A percentile compares a stretch with the other conserved stretches of the same genome.
These are phyloP conservation scores for Auricularia sp. DNA, from an alignment of 768 basidiomycete species.

Conservation along the genomic window DNA sequence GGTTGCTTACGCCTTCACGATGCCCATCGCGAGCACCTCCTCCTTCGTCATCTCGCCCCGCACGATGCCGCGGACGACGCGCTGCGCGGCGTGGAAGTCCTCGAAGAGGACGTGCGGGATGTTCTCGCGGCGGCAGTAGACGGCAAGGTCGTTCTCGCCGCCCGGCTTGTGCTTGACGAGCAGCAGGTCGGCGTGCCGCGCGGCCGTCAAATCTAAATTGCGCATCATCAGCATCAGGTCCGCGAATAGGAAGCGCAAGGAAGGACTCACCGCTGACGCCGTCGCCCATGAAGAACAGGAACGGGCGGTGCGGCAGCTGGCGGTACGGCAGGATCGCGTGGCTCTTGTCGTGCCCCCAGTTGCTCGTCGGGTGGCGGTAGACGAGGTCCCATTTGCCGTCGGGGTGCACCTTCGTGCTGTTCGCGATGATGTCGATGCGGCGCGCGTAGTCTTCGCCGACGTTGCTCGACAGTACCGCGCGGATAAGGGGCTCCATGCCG, in stretches of 20 bases:
- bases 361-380: constrained; percentile 81
- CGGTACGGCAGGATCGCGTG: constrained; percentile 88
- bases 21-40: constrained; percentile 30
- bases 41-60: constrained; percentile 49
- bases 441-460: constrained; percentile 58
- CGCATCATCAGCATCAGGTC: not conserved
- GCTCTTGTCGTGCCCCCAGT: constrained; percentile 93
- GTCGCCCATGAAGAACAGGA: constrained; percentile 94
- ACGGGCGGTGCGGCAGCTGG: constrained; percentile 57
- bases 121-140: constrained; percentile 66
- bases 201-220: constrained; percentile 75
- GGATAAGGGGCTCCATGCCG: constrained; percentile 91
- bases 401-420: constrained; percentile 60
- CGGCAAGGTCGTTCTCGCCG: constrained; percentile 78
- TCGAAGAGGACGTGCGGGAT: constrained; percentile 74
- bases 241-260: not conserved
- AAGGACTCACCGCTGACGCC: constrained; percentile 74
- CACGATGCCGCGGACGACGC: constrained; percentile 49
- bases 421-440: constrained; percentile 83
- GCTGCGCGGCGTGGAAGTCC: constrained; percentile 54
- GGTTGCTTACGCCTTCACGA: not conserved
- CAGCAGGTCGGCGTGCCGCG: constrained; percentile 80
- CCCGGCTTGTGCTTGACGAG: constrained; percentile 78
- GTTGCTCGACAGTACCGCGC: constrained; percentile 73
- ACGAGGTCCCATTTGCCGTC: constrained; percentile 72